Base-by-base conservation (phyloP, 768 basidiomycete species). In the Porphyrellus cyaneotinctus region DNA sequence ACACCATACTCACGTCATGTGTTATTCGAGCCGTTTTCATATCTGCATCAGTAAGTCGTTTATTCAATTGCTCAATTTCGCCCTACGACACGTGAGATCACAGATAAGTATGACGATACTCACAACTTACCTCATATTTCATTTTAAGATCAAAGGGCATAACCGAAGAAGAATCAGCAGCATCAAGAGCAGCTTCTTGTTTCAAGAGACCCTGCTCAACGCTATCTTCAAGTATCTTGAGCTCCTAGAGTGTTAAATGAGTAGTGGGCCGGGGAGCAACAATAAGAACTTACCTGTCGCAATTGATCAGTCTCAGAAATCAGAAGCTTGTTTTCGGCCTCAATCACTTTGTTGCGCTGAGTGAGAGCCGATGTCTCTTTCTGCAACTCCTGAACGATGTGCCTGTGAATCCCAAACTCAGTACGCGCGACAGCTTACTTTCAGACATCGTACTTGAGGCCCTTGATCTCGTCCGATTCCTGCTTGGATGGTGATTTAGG, bases 371-470 rank as follows among this genome's bases (percentile, higher is more conserved):
- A 64, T 60, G 83, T 89, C 70, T 97, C 94, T 60, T 88, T 87
- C 63, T 90, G 88, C 36, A 97, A 75, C 60, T 93, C 88, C 64
- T 91, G 87, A 20, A 97, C 83, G 61, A 97, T 91, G 62, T 91
- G 86, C 70, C 89, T 91, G 54, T 1, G 17, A 47, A 45, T 15
- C 11, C 23, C 13, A 18, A 18, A 44, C 17, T 55, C 42, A 64
- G 36, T 47, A 48, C 17, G 31, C 8, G 7, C 11, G 38, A 28
- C 13, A 24, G 20, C n/a, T 14, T 33, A 37, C 31, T 36, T 28
- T 43, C 10, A 44, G 23, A 26, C 18, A 50, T 42, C 54, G 23
- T 65, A 91, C 89, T 94, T 94, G 36, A 95, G 78, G 9, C 92
- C 92, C 13, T 78, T 83, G 51, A 92, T 83, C 69, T 94, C 91